Base-by-base conservation (phyloP, 495 filamentous ascomycete genomes). In the Talaromyces proteolyticus region DNA sequence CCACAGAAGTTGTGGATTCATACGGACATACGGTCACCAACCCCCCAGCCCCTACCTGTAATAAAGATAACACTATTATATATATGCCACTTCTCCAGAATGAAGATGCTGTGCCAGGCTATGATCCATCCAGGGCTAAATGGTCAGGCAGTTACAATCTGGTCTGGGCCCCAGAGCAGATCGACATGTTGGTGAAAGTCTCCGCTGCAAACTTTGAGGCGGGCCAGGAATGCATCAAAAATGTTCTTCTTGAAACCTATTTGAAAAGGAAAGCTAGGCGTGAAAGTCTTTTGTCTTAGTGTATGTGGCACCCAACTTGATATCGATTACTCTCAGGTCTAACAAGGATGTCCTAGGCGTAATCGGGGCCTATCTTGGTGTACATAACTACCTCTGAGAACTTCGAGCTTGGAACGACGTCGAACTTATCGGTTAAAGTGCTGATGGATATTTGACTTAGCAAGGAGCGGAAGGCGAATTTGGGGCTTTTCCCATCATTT, bases 111-210 rank as follows among this genome's bases (percentile, higher is more conserved):
- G 47, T 41, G 23, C 47, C 47, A 24, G 37, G 37, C 16, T 49
- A 37, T 14, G 36, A 49, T 25, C 47, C 47, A 8, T 49, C 47
- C 16, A 49, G 34, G 4, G 37, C 47, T 4, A 49, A 49, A 25
- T 49, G 47, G 47, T 49, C 47, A 11, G 47, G 47, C 10, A 49
- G 47, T 23, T 49, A 49, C 37, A 49, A 49, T 18, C 47, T 49
- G 20, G 47, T 49, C 19, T 49, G 47, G 47, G 40, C 47, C 34
- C 24, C 36, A 20, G 47, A 49, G 19, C 47, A 49, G 26, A 36
- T 49, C n/a, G 47, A 49, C 10, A 49, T 20, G 26, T 20, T 49
- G 11, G n/a, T 39, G 7, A 40, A 49, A 7, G 34, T 49, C 16
- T 49, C 47, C 10, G 21, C 47, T 18, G 36, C 47, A 16, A 49